Conservation (phyloP, 177 flowering plant genomes). For the Vitis hybrid region DNA sequence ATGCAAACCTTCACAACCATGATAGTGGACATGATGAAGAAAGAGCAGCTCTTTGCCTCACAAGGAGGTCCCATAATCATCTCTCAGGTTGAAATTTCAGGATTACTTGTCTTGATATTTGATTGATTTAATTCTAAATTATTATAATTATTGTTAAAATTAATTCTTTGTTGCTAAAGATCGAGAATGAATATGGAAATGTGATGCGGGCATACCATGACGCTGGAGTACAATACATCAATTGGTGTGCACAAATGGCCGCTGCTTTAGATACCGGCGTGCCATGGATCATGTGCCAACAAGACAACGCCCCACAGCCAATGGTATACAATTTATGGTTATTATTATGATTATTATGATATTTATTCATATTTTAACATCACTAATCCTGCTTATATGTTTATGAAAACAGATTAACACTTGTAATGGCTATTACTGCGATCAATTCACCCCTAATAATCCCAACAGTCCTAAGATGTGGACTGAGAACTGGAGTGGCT, state of each 20-base stretch:
- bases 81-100: constrained; percentile 30
- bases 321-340: constrained; percentile 19
- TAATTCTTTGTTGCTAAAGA: constrained; percentile 15
- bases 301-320: constrained; percentile 38
- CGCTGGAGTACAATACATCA: constrained; percentile 24
- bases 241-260: constrained; percentile 45
- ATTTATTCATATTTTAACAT: not conserved
- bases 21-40: constrained; percentile 35
- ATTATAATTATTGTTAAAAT: not conserved
- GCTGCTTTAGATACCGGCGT: constrained; percentile 20
- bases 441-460: constrained; percentile 27
- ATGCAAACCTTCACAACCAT: constrained; percentile 36
- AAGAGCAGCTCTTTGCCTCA: constrained; percentile 31
- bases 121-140: not conserved
- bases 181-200: constrained; percentile 50
- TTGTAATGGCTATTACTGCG: constrained; percentile 48
- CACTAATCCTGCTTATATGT: not conserved
- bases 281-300: constrained; percentile 53
- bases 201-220: constrained; percentile 16
- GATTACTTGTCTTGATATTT: not conserved
- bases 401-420: constrained; percentile 32
- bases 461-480: constrained; percentile 32
- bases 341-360: no score
- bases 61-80: constrained; percentile 50
- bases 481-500: constrained; percentile 50